Base-by-base conservation (phyloP, 2,329 filamentous ascomycete species). In the Lasiodiplodia theobromae region DNA sequence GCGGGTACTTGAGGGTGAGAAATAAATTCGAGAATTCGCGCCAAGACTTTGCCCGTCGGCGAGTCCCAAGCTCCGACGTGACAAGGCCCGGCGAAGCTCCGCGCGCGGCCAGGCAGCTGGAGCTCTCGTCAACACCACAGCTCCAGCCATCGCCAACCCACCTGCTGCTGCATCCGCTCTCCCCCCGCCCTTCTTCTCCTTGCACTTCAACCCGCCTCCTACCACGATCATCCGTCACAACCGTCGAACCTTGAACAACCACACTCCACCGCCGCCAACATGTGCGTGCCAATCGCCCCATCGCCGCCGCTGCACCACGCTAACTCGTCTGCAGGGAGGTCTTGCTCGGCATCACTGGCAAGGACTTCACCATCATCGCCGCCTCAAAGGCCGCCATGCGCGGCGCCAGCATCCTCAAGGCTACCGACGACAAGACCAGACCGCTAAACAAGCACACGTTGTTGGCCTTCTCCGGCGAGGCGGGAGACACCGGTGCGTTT, bases 361-460 rank as follows among this genome's bases (percentile, higher is more conserved):
- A 97, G 87, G 96, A 99, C 88, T 99, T 97, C 82, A 96, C 94
- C 85, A 90, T 99, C 87, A 90, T 99, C 81, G 96, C 94, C 77
- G 93, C 96, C 76, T 98, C 94, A 72, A 98, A 99, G 86, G 96
- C 96, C 79, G 93, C 94, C 77, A 98, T 98, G 94, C 91, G 96
- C 85, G 96, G 96, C 77, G 93, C 94, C 72, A 97, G 95, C 70
- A 92, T 99, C 81, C 90, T 99, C 79, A 99, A 99, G 84, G 89
- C 93, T 69, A 88, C 89, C 73, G 96, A 99, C 82, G 95, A 99
- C 88, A 99, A 99, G 89, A 99, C 96, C 72, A 89, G 93, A 80
- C 84, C 88, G 73, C 86, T 99, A 74, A 99, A 97, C 87, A 91
- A 96, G 84, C 90, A 97, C 83, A 97, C 94, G 10, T 83, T 99